These are phyloP conservation scores for Pseudocercospora vitis DNA, from an alignment of 2,329 filamentous ascomycete genomes.

Conservation along the genomic window DNA sequence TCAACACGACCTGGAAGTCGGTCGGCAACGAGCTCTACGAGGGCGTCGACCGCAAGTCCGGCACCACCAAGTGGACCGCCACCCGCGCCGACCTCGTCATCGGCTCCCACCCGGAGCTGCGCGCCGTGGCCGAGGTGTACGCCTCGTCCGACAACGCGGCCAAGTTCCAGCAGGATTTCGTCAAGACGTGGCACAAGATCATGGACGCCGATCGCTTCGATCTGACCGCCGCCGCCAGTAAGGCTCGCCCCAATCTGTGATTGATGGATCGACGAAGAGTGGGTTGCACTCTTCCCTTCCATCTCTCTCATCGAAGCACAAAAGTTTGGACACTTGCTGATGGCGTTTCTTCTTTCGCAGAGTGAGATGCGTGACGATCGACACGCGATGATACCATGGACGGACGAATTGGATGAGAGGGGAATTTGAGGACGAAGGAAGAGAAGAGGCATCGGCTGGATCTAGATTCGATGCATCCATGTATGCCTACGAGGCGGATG, in stretches of 20 bases:
- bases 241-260: conserved; percentile 18
- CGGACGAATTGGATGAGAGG: too few species aligned
- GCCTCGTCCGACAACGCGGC: conserved; percentile 58
- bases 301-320: background rate
- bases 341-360: too few species aligned
- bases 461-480: too few species aligned
- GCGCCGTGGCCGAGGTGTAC: conserved; percentile 70
- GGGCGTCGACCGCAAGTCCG: conserved; percentile 65
- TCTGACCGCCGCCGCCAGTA: conserved; percentile 34
- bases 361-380: too few species aligned
- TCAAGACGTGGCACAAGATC: conserved; percentile 71
- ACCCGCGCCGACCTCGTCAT: conserved; percentile 70
- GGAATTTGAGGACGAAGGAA: too few species aligned
- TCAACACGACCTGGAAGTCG: conserved; percentile 63
- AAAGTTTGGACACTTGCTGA: background rate
- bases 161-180: conserved; percentile 71
- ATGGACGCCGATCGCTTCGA: conserved; percentile 74
- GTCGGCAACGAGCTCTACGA: conserved; percentile 60
- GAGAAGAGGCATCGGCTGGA: too few species aligned
- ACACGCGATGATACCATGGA: too few species aligned
- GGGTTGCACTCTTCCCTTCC: background rate
- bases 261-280: too few species aligned
- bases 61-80: conserved; percentile 66
- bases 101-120: conserved; percentile 71
- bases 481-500: too few species aligned